Base-by-base conservation (phyloP, 2,329 filamentous ascomycete genomes). In the Penicillium crustosum region DNA sequence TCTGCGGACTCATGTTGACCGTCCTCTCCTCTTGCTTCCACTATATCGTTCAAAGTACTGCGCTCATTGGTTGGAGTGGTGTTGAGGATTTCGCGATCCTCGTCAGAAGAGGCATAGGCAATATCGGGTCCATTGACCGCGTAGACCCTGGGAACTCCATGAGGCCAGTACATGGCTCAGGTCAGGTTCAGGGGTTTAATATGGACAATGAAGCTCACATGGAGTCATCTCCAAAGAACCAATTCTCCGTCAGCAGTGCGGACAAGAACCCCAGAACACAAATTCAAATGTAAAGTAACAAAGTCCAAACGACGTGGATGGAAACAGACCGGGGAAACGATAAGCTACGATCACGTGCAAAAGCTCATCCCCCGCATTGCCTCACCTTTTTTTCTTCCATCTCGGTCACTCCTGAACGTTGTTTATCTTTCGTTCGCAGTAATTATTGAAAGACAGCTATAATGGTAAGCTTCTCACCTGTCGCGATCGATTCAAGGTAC, bases 81-180 rank as follows among this genome's bases (percentile, higher is more conserved):
- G 39, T 58, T 49, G 4, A 61, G 57, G 33, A 56, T 41, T 49
- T 64, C 61, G 47, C 59, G 63, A 55, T 66, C 59, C 23, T 72
- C 68, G 23, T 71, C 68, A 29, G 66, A 66, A 42, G 63, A 55
- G 17, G 65, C 57, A 49, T 65, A 56, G 57, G 72, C 66, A 61
- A 75, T 75, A 60, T 68, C 67, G 57, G 76, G 74, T 56, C 76
- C 77, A 71, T 79, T 79, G 71, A 78, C 73, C 67, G 78, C 76
- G 68, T 77, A 79, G 68, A 79, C 74, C 72, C 77, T 73, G 66
- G 78, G 78, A 58, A 79, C 78, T 64, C 77, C 77, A 75, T 79
- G 77, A 64, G 78, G 78, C 78, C 78, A 80, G 73, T 80, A 80
- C 78, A 80, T 80, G 68, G 72, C 74, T 70, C 65, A 64, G 66